Percentiles rank a stretch among this genome's conserved stretches.
phyloP scores from a whole-genome alignment of 768 basidiomycete genomes.

The Chalciporus pseudorubinellus region DNA sequence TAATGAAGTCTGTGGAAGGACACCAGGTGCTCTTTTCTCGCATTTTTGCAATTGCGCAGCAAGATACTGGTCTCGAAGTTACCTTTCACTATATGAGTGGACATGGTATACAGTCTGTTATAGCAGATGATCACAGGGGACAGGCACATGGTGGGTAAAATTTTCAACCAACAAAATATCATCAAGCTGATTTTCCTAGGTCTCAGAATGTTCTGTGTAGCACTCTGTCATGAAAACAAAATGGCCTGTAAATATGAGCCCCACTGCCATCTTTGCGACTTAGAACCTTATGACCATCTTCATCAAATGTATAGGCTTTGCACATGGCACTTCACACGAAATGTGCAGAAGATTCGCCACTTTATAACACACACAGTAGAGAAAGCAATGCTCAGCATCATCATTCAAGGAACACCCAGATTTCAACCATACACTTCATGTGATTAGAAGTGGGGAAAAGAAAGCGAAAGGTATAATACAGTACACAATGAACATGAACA shows the following conservation, averaged over 20 bases:
- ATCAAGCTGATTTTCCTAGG: not conserved
- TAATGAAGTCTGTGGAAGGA: not conserved
- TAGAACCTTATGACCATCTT: not conserved
- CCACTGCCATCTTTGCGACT: not conserved
- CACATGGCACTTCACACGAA: not conserved
- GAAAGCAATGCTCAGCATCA: conserved; percentile 2
- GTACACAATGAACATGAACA: not conserved
- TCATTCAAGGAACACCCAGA: conserved; percentile 3
- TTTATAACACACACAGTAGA: too few relatives aligned
- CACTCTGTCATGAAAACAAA: not conserved
- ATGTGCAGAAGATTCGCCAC: not conserved
- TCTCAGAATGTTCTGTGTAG: not conserved
- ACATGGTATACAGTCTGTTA: conserved; percentile 1
- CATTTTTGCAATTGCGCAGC: conserved; percentile 2
- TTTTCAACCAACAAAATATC: not conserved
- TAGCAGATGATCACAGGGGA: conserved; percentile 2
- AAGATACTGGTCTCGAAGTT: not conserved
- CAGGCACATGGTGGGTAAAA: conserved; percentile 1
- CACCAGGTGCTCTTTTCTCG: not conserved
- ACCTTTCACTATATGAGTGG: not conserved
- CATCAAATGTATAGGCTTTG: not conserved
- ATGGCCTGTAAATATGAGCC: not conserved
- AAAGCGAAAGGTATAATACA: conserved; percentile 1
- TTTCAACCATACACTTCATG: not conserved
- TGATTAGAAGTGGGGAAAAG: not conserved